Evolutionary conservation across 140 eudicot species (phyloP), one percentile per base, ranked within the genome.

Genomic region (Senecio squalidus): DNA sequence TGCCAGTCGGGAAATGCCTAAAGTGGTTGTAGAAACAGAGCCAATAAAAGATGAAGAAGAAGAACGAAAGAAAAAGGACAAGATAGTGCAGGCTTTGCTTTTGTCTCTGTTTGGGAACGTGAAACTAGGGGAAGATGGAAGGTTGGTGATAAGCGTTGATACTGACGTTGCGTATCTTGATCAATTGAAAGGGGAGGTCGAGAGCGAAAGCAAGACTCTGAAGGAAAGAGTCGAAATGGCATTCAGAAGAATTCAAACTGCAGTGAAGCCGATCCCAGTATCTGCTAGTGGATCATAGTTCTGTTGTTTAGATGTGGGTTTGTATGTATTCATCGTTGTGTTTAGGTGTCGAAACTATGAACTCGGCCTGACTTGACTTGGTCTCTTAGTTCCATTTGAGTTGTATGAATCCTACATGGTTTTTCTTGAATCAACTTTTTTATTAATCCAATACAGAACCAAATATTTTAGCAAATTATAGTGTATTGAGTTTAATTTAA

Each of bases 21-120:
- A 84, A 76, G 83, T 83, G 68, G 90, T 83, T 46, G 82, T 50
- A 2, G 98, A 81, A 52, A 66, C 83, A 0, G 94, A 84, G 60
- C 36, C 76, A 25, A 68, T 9, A 36, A 52, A 40, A 51, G 81
- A 72, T 24, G 96, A 84, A 47, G 96, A 50, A n/a, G 94, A 92
- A 51, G 84, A 77, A 22, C 62, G 60, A 62, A 84, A 75, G 82
- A 92, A 91, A 66, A 66, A 47, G 0, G 96, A 79, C 40, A 92
- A 92, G 62, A 82, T 87, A n/a, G 62, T 79, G 22, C 84, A 83
- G 22, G 89, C 96, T 8, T 69, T 92, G 46, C 84, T 92, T 1
- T 82, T 87, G 26, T 84, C 94, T 30, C 52, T 92, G 16, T 92
- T 92, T 66, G 98, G 96, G 25, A 81, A 84, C 38, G 98, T 92